Conservation (phyloP, 495 filamentous ascomycete genomes). For the Pyronema omphalodes region DNA sequence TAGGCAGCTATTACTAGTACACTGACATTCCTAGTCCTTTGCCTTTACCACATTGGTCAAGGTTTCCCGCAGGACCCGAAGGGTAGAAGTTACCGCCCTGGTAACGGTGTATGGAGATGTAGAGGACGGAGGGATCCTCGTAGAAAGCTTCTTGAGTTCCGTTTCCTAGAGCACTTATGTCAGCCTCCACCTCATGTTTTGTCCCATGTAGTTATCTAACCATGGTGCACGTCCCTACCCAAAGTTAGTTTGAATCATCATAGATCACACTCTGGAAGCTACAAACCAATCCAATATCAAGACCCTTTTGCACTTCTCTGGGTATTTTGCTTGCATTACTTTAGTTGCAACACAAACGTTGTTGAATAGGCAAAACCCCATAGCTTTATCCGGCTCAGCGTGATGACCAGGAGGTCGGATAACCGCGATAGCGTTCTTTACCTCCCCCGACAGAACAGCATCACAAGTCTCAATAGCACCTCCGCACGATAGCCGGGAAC, state of each 20-base stretch:
- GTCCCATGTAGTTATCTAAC: conserved; percentile 22
- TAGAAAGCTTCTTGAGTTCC: conserved; percentile 96
- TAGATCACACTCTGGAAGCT: neutral
- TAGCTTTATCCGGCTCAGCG: conserved; percentile 62
- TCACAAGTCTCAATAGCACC: conserved; percentile 89
- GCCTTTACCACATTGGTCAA: conserved; percentile 56
- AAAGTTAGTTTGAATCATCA: conserved; percentile 19
- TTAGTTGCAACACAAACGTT: conserved; percentile 83
- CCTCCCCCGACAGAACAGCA: conserved; percentile 54
- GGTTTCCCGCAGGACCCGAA: conserved; percentile 50
- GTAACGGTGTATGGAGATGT: conserved; percentile 91
- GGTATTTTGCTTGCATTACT: conserved; percentile 59
- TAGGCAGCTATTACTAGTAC: neutral
- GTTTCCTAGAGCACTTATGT: conserved; percentile 49
- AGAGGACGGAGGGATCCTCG: conserved; percentile 81
- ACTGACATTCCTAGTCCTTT: conserved; percentile 48
- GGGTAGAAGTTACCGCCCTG: conserved; percentile 73
- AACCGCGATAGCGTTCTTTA: conserved; percentile 88
- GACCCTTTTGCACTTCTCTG: conserved; percentile 64
- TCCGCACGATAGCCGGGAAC: conserved; percentile 68
- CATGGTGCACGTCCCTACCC: conserved; percentile 45
- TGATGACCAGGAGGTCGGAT: conserved; percentile 93
- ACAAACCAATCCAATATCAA: conserved; percentile 92
- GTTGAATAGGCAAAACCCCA: conserved; percentile 95
- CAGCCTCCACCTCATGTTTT: neutral